These are phyloP conservation scores for Candida railenensis DNA, from an alignment of 805 yeast species.

Conservation along the genomic window DNA sequence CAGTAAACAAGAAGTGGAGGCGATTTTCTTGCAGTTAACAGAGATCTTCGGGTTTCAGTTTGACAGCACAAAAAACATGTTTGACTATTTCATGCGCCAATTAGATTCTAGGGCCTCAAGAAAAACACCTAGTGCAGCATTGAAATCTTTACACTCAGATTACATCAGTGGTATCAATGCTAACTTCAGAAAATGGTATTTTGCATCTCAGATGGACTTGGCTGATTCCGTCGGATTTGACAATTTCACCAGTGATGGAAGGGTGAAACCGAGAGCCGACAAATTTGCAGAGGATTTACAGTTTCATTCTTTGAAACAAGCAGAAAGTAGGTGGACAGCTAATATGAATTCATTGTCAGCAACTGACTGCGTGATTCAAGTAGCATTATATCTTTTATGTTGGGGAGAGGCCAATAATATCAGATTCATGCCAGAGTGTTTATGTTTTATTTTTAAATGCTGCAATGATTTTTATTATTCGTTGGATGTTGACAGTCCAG, in stretches of 20 bases:
- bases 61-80: conserved; percentile 66
- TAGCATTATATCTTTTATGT: conserved; percentile 67
- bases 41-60: conserved; percentile 66
- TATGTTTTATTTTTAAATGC: conserved; percentile 81
- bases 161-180: conserved; percentile 72
- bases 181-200: conserved; percentile 74
- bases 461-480: conserved; percentile 67
- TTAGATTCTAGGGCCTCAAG: conserved; percentile 71
- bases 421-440: conserved; percentile 85
- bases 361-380: conserved; percentile 57
- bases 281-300: not conserved
- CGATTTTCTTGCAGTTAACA: conserved; percentile 51
- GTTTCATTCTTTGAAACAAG: conserved; percentile 32
- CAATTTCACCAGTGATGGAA: conserved; percentile 22
- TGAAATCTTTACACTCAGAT: conserved; percentile 65
- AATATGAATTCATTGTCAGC: conserved; percentile 52
- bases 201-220: conserved; percentile 68
- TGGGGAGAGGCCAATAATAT: conserved; percentile 93
- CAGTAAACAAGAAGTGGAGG: conserved; percentile 52
- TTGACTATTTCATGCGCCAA: conserved; percentile 59
- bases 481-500: conserved; percentile 30
- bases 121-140: conserved; percentile 54
- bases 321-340: conserved; percentile 50
- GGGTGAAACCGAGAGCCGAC: conserved; percentile 15
- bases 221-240: conserved; percentile 47